Evolutionary conservation across 371 early-diverging fungal species (phyloP).

Genomic region (Mucor ambiguus): DNA sequence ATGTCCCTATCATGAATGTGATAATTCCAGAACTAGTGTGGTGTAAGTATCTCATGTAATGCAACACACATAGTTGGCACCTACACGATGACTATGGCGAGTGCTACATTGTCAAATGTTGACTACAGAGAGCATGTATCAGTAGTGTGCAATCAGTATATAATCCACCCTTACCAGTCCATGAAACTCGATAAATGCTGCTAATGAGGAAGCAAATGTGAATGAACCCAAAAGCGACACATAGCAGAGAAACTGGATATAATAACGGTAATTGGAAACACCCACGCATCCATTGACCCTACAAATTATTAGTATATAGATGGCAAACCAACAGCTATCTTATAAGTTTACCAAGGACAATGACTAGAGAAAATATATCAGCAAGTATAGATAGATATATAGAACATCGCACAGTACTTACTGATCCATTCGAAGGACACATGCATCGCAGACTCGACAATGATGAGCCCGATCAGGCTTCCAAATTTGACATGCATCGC

Average conservation of each 20-base stretch:
- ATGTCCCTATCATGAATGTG: conserved; percentile 36
- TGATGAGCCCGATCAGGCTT: conserved; percentile 67
- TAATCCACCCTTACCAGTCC: conserved; percentile 23
- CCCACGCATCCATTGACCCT: conserved; percentile 64
- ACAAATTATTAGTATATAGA: conserved; percentile 49
- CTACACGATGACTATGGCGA: conserved; percentile 37
- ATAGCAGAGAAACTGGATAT: conserved; percentile 54
- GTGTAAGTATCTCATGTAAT: not conserved
- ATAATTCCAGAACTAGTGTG: conserved; percentile 24
- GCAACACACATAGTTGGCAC: not conserved
- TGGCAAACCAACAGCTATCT: conserved; percentile 46
- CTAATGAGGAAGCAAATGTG: conserved; percentile 37
- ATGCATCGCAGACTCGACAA: conserved; percentile 61
- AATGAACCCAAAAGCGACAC: conserved; percentile 33
- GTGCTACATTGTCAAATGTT: conserved; percentile 29
- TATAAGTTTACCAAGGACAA: conserved; percentile 51
- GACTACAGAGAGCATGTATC: conserved; percentile 6
- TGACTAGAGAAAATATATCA: conserved; percentile 38
- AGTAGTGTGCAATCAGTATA: not conserved
- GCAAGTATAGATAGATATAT: no score
- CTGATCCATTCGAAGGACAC: conserved; percentile 69
- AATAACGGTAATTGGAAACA: conserved; percentile 54
- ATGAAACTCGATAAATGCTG: conserved; percentile 31
- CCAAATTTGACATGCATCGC: conserved; percentile 50
- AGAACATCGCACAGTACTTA: conserved; percentile 24